Evolutionary conservation across 805 yeast species (phyloP).

Genomic region (Komagataella phaffii): DNA sequence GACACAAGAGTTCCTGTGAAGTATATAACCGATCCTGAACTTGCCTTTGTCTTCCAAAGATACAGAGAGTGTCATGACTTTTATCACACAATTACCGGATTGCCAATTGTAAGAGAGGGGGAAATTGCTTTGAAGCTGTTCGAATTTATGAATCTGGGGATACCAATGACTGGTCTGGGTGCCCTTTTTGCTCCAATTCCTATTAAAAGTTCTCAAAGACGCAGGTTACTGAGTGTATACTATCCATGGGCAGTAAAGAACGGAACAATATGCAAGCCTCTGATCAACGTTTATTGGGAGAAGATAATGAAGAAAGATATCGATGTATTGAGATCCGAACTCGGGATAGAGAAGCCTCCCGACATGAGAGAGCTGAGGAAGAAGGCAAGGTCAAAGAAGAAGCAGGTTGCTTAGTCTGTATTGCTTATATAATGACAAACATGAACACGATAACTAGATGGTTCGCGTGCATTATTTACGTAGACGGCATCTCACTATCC

Average conservation of each 20-base stretch:
- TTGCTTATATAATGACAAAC: neutral
- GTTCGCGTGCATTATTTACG: neutral
- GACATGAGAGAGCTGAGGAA: constrained; percentile 59
- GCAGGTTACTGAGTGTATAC: constrained; percentile 52
- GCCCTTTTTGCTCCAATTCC: constrained; percentile 82
- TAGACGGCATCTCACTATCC: neutral
- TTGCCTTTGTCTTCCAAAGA: constrained; percentile 86
- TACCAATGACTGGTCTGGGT: constrained; percentile 93
- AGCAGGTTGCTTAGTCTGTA: neutral
- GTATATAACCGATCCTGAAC: constrained; percentile 78
- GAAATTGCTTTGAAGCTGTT: constrained; percentile 88
- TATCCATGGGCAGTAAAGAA: constrained; percentile 79
- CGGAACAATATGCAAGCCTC: constrained; percentile 60
- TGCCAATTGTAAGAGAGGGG: constrained; percentile 91
- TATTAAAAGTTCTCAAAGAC: constrained; percentile 47
- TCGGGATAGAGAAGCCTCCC: constrained; percentile 69
- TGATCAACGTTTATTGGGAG: constrained; percentile 92
- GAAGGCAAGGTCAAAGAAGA: constrained; percentile 4
- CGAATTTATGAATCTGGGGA: constrained; percentile 83
- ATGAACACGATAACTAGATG: neutral
- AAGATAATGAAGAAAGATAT: constrained; percentile 60
- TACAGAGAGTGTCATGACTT: constrained; percentile 96
- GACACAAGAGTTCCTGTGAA: constrained; percentile 85
- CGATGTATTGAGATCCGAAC: constrained; percentile 51
- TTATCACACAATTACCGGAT: constrained; percentile 82